phyloP scores from a whole-genome alignment of 164 flowering plant species.

The Taxillus chinensis region DNA sequence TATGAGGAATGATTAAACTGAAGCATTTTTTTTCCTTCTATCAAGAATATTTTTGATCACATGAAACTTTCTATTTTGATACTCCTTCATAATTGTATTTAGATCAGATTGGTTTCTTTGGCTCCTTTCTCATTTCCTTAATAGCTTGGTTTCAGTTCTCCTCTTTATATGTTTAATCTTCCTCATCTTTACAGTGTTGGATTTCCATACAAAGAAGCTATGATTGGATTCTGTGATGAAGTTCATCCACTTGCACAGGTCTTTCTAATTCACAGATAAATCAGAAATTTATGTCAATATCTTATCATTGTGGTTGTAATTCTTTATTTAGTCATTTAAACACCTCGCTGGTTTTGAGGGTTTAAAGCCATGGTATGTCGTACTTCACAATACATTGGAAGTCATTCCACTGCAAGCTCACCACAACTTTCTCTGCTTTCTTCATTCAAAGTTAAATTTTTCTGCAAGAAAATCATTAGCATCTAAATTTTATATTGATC shows the following conservation, averaged over 20 bases:
- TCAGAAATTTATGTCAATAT: background rate
- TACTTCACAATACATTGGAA: too few relatives aligned
- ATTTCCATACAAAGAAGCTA: constrained; percentile 47
- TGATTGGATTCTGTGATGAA: constrained; percentile 32
- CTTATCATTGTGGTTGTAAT: too few relatives aligned
- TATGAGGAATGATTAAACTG: too few relatives aligned
- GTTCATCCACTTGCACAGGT: constrained; percentile 51
- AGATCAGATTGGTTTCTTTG: background rate
- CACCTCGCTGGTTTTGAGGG: too few relatives aligned
- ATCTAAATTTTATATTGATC: too few relatives aligned
- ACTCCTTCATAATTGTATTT: background rate
- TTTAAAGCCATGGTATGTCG: too few relatives aligned
- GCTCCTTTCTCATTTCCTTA: background rate
- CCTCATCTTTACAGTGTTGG: constrained; percentile 20
- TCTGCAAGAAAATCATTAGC: too few relatives aligned
- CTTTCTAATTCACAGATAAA: background rate
- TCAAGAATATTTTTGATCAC: background rate
- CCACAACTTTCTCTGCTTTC: too few relatives aligned
- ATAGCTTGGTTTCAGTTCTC: background rate
- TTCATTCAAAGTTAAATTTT: too few relatives aligned
- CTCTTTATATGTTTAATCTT: background rate
- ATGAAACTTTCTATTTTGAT: background rate
- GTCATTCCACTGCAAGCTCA: too few relatives aligned
- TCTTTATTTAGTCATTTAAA: too few relatives aligned
- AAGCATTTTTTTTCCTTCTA: too few relatives aligned